Percentiles rank a stretch among this genome's conserved stretches.
Conservation (phyloP, 1,284 basidiomycete species). For the Ustilago sp. region DNA sequence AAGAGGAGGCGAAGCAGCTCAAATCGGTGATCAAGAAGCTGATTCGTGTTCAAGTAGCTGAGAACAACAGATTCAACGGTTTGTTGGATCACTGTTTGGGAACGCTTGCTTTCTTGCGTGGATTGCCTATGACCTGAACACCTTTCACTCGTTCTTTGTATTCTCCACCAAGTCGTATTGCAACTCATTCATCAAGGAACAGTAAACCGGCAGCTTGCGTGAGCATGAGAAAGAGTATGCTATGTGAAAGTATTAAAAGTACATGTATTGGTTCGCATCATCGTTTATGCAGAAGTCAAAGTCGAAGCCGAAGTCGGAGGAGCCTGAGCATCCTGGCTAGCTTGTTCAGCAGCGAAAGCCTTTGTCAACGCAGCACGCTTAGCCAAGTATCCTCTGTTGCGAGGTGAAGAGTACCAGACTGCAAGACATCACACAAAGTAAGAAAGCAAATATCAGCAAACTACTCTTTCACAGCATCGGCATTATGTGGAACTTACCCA, state of each 20-base stretch:
- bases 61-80: slow-evolving; percentile 54
- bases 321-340: background rate
- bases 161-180: background rate
- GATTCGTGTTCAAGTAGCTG: slow-evolving; percentile 53
- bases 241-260: slow-evolving; percentile 17
- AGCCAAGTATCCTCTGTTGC: slow-evolving; percentile 60
- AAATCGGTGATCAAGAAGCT: slow-evolving; percentile 46
- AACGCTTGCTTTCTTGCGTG: slow-evolving; percentile 62
- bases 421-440: background rate
- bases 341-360: slow-evolving; percentile 20
- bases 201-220: background rate
- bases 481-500: slow-evolving; percentile 35
- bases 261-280: slow-evolving; percentile 8
- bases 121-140: slow-evolving; percentile 58
- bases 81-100: slow-evolving; percentile 66
- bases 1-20: slow-evolving; percentile 39
- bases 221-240: background rate
- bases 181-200: background rate
- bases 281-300: background rate
- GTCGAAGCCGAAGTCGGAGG: slow-evolving; percentile 11
- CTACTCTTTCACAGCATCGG: background rate
- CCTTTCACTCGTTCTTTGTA: background rate
- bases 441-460: background rate
- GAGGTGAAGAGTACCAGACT: slow-evolving; percentile 56
- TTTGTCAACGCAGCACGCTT: slow-evolving; percentile 35